phyloP scores from a whole-genome alignment of 192 early-diverging fungal genomes.

The Chytriomyces sp. region DNA sequence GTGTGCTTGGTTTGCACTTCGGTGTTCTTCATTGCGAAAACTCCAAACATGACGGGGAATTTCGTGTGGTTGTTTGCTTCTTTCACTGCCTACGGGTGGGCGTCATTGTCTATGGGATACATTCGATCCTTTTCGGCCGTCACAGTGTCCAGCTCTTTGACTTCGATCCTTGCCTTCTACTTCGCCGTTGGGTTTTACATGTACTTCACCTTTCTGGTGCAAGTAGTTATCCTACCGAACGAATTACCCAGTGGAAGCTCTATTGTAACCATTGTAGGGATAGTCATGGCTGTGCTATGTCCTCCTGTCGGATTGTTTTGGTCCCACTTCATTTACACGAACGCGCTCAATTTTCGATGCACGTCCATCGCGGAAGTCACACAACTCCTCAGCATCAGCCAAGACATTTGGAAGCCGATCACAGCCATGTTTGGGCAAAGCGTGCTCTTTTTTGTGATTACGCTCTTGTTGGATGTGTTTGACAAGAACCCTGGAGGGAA shows the following conservation, averaged over 20 bases:
- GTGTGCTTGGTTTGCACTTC: background rate
- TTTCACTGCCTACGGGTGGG: background rate
- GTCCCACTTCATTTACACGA: background rate
- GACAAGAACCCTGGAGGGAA: background rate
- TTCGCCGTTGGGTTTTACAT: constrained; percentile 3
- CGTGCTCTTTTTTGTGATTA: constrained; percentile 1
- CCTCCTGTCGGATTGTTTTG: background rate
- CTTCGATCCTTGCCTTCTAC: background rate
- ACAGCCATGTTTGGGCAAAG: background rate
- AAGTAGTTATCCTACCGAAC: background rate
- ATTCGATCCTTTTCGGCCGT: background rate
- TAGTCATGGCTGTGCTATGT: background rate
- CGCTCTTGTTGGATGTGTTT: background rate
- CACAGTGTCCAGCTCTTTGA: background rate
- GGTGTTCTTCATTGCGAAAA: constrained; percentile 8
- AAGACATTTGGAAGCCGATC: background rate
- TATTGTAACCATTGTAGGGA: background rate
- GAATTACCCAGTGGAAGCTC: background rate
- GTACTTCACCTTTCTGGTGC: background rate
- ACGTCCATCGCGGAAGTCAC: background rate
- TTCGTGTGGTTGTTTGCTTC: background rate
- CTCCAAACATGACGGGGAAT: background rate
- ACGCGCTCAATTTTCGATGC: background rate
- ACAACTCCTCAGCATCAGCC: background rate
- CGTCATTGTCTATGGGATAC: background rate